phyloP scores from a whole-genome alignment of 2,329 filamentous ascomycete species.

The Akanthomyces muscarius region DNA sequence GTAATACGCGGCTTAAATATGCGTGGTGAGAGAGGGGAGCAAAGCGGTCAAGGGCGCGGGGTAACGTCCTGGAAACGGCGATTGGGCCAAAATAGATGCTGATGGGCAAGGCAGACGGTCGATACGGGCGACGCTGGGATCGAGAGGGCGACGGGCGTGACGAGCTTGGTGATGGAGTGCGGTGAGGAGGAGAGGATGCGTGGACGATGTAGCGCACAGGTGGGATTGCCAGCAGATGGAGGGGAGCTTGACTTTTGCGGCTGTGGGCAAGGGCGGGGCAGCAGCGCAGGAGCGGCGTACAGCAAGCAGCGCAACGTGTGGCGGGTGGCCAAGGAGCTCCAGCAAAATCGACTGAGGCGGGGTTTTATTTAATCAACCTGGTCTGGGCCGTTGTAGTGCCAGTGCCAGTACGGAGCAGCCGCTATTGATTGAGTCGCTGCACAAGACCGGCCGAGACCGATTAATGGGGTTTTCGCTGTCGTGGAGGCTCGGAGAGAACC shows the following conservation, averaged over 20 bases:
- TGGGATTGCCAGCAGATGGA: slow-evolving; percentile 7
- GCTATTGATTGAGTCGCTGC: neutral
- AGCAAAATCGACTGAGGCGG: neutral
- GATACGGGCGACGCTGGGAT: neutral
- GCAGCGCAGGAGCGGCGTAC: neutral
- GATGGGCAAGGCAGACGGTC: neutral
- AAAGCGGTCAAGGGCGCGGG: slow-evolving; percentile 15
- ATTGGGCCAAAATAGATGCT: slow-evolving; percentile 7
- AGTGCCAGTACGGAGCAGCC: neutral
- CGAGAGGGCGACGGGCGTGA: neutral
- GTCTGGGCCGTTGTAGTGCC: neutral
- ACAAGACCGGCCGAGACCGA: neutral
- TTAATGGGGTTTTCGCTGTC: neutral
- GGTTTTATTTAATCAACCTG: neutral
- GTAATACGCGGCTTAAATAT: slow-evolving; percentile 14
- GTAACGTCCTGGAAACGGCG: neutral
- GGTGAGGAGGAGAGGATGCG: slow-evolving; percentile 11
- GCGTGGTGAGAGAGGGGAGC: neutral
- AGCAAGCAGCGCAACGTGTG: neutral
- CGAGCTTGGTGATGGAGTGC: neutral
- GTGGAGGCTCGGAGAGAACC: neutral
- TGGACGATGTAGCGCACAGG: slow-evolving; percentile 4
- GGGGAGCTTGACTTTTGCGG: slow-evolving; percentile 16
- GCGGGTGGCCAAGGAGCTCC: slow-evolving; percentile 3
- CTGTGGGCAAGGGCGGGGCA: slow-evolving; percentile 16